A percentile compares a stretch with the other conserved stretches of the same genome.
phyloP scores from a whole-genome alignment of 2,329 filamentous ascomycete genomes.

The Stagonosporopsis chrysanthemi region DNA sequence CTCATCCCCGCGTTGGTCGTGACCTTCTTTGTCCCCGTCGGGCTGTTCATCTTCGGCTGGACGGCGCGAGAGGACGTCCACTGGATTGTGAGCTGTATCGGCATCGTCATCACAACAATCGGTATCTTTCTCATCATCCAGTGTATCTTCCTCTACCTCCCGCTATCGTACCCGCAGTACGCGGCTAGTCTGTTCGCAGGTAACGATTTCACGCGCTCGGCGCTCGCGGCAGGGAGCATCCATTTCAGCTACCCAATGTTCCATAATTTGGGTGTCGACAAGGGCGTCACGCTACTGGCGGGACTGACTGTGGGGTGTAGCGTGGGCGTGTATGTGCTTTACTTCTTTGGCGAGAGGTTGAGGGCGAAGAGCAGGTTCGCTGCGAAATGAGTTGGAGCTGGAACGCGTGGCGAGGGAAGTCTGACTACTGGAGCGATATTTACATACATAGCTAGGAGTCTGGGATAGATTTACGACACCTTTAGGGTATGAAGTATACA shows the following conservation, averaged over 20 bases:
- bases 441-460: background rate
- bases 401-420: too few species aligned
- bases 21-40: constrained; percentile 67
- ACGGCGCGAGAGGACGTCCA: constrained; percentile 67
- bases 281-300: constrained; percentile 64
- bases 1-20: constrained; percentile 73
- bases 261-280: constrained; percentile 64
- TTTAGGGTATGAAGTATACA: background rate
- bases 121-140: constrained; percentile 55
- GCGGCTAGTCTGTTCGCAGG: constrained; percentile 64
- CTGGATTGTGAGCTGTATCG: constrained; percentile 65
- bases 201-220: constrained; percentile 64
- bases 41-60: constrained; percentile 73
- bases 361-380: constrained; percentile 45
- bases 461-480: background rate
- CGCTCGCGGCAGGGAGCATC: constrained; percentile 66
- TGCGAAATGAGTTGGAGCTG: constrained; percentile 29
- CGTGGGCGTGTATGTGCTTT: constrained; percentile 67
- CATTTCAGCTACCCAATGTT: constrained; percentile 68
- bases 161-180: constrained; percentile 66
- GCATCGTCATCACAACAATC: constrained; percentile 59
- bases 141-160: constrained; percentile 67
- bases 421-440: background rate
- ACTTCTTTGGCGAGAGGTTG: constrained; percentile 52
- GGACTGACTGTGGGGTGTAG: constrained; percentile 50